Evolutionary conservation across 768 basidiomycete species (phyloP), one percentile per base, ranked within the genome.

Genomic region (Mycena chlorophos): DNA sequence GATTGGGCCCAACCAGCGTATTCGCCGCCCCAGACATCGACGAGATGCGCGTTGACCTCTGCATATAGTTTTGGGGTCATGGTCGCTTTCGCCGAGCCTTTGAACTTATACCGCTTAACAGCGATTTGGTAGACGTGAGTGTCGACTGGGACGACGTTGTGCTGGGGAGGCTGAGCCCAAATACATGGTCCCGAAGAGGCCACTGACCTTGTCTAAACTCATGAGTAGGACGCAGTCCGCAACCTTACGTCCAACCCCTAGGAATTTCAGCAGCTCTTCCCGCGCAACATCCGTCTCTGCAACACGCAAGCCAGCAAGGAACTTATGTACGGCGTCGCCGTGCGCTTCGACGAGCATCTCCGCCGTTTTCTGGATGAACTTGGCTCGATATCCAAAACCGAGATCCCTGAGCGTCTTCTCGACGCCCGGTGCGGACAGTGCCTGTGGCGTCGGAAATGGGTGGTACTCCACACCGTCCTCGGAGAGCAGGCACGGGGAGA

Each of bases 321-420:
- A 91, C 51, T 68, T 66, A 56, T 91, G 85, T 2, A 86, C 73
- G 3, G 75, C 73, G 62, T 87, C 48, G 2, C 74, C 76, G 63
- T 85, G 82, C 2, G 74, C 68, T 8, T 85, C 83, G 6, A 87
- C 77, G 2, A 95, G 80, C 80, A 91, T 89, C 55, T 82, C 77
- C 0, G 92, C 90, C 2, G 93, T 93, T 48, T 82, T 79, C 52
- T 91, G 87, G 45, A 99, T 90, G 66, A 87, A 99, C 48, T 87
- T 79, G 1, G 97, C 95, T 30, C 97, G 88, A 68, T 99, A 98
- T 12, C 97, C 97, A 73, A 98, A 98, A 1, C 96, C 95, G 10
- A 98, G 78, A 5, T 79, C 73, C 3, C 97, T 89, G 16, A 99
- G 79, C 10, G 73, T 80, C 2, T 77, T 56, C 19, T 85, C 77